phyloP scores from a whole-genome alignment of 169 alveolate species.

The Fabrea salina region DNA sequence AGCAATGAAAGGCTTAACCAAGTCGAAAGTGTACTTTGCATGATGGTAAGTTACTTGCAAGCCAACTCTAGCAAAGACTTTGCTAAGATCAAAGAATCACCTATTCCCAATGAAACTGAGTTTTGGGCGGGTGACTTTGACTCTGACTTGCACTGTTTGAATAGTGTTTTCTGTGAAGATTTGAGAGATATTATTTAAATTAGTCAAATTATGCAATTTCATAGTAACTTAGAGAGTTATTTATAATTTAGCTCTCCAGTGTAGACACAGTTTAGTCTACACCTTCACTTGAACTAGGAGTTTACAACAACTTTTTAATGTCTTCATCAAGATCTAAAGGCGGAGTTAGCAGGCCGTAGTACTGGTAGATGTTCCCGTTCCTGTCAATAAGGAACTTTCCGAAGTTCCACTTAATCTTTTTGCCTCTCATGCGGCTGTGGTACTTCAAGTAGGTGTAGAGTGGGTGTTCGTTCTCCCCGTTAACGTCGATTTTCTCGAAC shows the following conservation, averaged over 20 bases:
- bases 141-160: no score
- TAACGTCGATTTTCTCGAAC: conserved; percentile 35
- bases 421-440: conserved; percentile 38
- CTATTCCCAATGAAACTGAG: no score
- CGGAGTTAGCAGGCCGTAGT: not conserved
- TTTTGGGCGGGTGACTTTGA: no score
- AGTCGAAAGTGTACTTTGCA: not conserved
- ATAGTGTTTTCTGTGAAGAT: no score
- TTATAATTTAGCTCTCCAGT: not conserved
- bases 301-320: not conserved
- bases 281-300: not conserved
- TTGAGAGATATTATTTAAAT: no score
- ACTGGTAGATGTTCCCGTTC: conserved; percentile 38
- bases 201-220: no score
- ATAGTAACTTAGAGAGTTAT: no score
- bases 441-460: conserved; percentile 50
- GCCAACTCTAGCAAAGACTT: no score
- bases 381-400: conserved; percentile 57
- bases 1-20: not conserved
- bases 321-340: not conserved
- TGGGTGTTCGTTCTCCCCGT: conserved; percentile 49
- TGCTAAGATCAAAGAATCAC: no score
- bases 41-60: conserved; percentile 12
- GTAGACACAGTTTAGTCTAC: not conserved
- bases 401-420: conserved; percentile 62